These are phyloP conservation scores for Hirsutella rhossiliensis DNA, from an alignment of 2,329 filamentous ascomycete species.

Conservation along the genomic window DNA sequence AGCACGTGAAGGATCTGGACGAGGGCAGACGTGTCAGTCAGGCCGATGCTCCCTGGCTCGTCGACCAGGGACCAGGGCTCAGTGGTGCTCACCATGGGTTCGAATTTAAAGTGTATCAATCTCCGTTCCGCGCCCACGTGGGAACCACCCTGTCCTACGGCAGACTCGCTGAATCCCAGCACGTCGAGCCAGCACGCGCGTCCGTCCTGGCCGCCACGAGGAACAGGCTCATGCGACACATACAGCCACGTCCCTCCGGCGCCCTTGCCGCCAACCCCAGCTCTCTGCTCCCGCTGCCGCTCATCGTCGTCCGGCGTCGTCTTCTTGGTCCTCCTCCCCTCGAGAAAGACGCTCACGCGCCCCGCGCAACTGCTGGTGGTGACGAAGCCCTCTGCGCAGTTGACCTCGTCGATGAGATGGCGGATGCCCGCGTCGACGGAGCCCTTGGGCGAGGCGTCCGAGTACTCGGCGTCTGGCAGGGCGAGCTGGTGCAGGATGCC, in stretches of 20 bases:
- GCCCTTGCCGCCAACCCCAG: constrained; percentile 71
- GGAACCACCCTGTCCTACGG: constrained; percentile 12
- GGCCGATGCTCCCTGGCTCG: not conserved
- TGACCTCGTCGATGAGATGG: constrained; percentile 67
- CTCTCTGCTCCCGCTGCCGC: constrained; percentile 21
- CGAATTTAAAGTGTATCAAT: constrained; percentile 79
- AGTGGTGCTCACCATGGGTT: constrained; percentile 65
- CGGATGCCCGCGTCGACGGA: constrained; percentile 71
- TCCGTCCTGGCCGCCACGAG: constrained; percentile 1
- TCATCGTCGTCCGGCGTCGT: constrained; percentile 6
- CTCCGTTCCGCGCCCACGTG: constrained; percentile 23
- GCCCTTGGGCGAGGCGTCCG: constrained; percentile 81
- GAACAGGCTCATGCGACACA: constrained; percentile 64
- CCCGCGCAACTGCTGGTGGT: constrained; percentile 93
- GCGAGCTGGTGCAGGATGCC: constrained; percentile 62
- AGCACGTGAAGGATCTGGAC: constrained; percentile 78
- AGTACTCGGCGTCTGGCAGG: constrained; percentile 58
- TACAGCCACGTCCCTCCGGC: constrained; percentile 76
- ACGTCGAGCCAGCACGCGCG: constrained; percentile 15
- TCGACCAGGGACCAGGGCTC: not conserved
- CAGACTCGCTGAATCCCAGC: constrained; percentile 12
- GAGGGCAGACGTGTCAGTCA: not conserved
- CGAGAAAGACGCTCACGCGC: constrained; percentile 75
- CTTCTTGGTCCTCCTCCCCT: constrained; percentile 47
- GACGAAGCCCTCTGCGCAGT: constrained; percentile 60